These are phyloP conservation scores for Punctularia strigosozonata DNA, from an alignment of 768 basidiomycete species.

Conservation along the genomic window DNA sequence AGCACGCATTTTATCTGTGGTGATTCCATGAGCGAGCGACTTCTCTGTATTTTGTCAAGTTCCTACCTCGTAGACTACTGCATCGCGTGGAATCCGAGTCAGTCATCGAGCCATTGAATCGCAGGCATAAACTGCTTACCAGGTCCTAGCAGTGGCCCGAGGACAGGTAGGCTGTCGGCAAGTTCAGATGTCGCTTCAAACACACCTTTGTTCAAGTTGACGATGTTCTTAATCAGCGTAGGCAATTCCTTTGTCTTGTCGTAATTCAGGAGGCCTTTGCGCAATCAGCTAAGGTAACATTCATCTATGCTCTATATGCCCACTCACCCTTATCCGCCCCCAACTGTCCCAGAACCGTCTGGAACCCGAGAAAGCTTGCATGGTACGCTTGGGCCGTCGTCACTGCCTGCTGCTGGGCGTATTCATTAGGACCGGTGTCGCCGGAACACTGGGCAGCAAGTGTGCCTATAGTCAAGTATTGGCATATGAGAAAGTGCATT, in stretches of 20 bases:
- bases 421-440: constrained; percentile 12
- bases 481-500: background rate
- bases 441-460: constrained; percentile 20
- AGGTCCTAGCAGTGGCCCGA: constrained; percentile 42
- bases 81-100: background rate
- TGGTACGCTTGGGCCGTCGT: constrained; percentile 24
- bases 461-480: background rate
- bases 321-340: too few species aligned
- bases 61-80: constrained; percentile 49
- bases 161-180: constrained; percentile 26
- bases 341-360: constrained; percentile 16
- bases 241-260: constrained; percentile 32
- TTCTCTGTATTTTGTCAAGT: too few species aligned
- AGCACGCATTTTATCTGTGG: constrained; percentile 54
- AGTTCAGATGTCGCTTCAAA: constrained; percentile 22
- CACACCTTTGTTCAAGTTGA: constrained; percentile 36
- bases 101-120: constrained; percentile 3
- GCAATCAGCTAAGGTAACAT: too few species aligned
- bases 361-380: constrained; percentile 19
- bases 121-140: constrained; percentile 26
- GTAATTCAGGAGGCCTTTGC: constrained; percentile 42
- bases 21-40: too few species aligned
- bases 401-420: constrained; percentile 26
- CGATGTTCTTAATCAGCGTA: constrained; percentile 32
- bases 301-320: too few species aligned